A percentile compares a stretch with the other conserved stretches of the same genome.
These are phyloP conservation scores for Cutaneotrichosporon daszewskae DNA, from an alignment of 1,284 basidiomycete species.

Conservation along the genomic window DNA sequence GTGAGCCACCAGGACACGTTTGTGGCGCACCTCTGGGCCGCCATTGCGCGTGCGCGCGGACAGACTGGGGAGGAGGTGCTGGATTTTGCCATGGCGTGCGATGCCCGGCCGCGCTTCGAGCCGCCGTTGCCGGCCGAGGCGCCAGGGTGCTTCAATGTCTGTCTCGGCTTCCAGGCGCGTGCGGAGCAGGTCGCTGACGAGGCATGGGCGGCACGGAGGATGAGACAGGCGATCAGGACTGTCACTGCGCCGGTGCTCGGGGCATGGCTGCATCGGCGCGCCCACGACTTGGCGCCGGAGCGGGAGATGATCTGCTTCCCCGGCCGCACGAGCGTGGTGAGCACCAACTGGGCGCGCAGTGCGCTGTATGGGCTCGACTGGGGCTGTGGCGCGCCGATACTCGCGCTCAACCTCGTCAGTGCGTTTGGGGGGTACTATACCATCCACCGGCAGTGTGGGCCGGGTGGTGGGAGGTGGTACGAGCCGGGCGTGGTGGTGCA, in stretches of 20 bases:
- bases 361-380: conserved; percentile 49
- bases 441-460: conserved; percentile 1
- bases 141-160: conserved; percentile 23
- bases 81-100: conserved; percentile 40
- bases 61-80: conserved; percentile 23
- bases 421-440: conserved; percentile 8
- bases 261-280: conserved; percentile 48
- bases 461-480: conserved; percentile 4
- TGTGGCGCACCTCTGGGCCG: conserved; percentile 49
- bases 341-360: conserved; percentile 49
- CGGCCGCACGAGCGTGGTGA: conserved; percentile 44
- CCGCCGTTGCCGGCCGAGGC: conserved; percentile 26
- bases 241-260: conserved; percentile 33
- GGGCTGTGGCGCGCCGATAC: conserved; percentile 35
- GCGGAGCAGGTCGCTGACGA: conserved; percentile 31
- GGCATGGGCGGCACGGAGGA: conserved; percentile 12
- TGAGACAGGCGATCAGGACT: conserved; percentile 37
- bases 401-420: conserved; percentile 22
- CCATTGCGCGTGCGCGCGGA: conserved; percentile 45
- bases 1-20: conserved; percentile 51
- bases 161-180: conserved; percentile 44
- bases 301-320: conserved; percentile 50
- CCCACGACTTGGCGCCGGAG: conserved; percentile 37
- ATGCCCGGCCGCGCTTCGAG: conserved; percentile 43
- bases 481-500: conserved; percentile 8